phyloP scores from a whole-genome alignment of 176 grass and related monocot genomes.

The Carex kokanica region DNA sequence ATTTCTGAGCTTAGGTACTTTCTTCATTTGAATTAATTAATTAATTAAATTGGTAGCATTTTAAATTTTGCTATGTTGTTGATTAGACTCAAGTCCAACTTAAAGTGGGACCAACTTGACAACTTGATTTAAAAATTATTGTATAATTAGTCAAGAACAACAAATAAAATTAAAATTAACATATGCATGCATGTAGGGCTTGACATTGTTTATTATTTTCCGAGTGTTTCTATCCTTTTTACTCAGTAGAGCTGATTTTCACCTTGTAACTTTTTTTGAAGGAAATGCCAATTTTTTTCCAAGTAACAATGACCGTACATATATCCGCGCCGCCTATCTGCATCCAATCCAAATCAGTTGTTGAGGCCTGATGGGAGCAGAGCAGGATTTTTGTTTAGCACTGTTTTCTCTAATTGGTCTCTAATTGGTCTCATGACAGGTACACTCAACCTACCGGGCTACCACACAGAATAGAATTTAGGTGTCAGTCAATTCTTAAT shows the following conservation, averaged over 20 bases:
- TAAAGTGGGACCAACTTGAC: too few relatives aligned
- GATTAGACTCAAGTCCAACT: too few relatives aligned
- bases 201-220: too few relatives aligned
- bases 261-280: too few relatives aligned
- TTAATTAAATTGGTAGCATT: neutral
- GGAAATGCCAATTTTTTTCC: neutral
- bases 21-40: neutral
- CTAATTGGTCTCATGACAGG: neutral
- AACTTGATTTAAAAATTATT: too few relatives aligned
- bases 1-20: neutral
- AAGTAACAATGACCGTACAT: neutral
- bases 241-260: too few relatives aligned
- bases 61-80: too few relatives aligned
- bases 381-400: neutral
- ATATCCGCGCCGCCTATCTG: neutral
- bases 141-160: too few relatives aligned
- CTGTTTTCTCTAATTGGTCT: neutral
- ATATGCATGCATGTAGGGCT: too few relatives aligned
- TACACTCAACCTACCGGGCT: neutral
- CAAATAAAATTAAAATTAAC: too few relatives aligned
- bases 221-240: too few relatives aligned
- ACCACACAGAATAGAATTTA: neutral
- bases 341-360: neutral
- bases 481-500: neutral
- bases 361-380: neutral